Evolutionary conservation across 2,329 filamentous ascomycete species (phyloP), one percentile per base, ranked within the genome.

Genomic region (Aspergillus novofumigatus): DNA sequence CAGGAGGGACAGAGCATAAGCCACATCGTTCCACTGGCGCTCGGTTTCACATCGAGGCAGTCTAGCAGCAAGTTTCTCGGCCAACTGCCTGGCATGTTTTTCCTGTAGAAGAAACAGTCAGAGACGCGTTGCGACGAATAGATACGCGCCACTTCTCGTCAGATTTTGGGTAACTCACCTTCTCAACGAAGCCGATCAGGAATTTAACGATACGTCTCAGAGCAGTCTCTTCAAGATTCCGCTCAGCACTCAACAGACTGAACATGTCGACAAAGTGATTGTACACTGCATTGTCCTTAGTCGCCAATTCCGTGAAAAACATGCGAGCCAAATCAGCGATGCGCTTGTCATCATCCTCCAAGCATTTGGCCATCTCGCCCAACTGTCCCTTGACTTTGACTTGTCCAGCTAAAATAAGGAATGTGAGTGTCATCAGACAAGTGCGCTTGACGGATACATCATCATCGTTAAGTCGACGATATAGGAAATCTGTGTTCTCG

Each of bases 201-300:
- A 99, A 99, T 70, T 91, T 92, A 62, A 99, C 83, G 58, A 99
- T 93, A 59, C 90, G 83, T 72, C 85, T 87, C 76, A 99, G 88
- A 25, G 89, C 86, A 65, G 96, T 91, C 72, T 97, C 93, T 9
- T 91, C 87, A 63, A 99, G 80, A 29, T 81, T 84, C 53, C 84
- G 84, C 65, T 95, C 93, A 0, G 92, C 89, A 57, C 90, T 94
- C 49, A 99, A 80, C 62, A 97, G 78, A 69, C 90, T 93, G 75
- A 99, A 99, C 91, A 99, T 97, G 72, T 99, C 94, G 28, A 99
- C 92, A 75, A 99, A 99, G 77, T 99, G 93, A 73, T 99, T 99
- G 75, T 99, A 99, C 2, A 99, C 91, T 2, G 94, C 94, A 70
- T 99, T 99, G 73, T 99, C 94, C 79, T 99, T 99, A 65, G 92